Base-by-base conservation (phyloP, 73 alveolate species). In the Tetrahymena elliotti region DNA sequence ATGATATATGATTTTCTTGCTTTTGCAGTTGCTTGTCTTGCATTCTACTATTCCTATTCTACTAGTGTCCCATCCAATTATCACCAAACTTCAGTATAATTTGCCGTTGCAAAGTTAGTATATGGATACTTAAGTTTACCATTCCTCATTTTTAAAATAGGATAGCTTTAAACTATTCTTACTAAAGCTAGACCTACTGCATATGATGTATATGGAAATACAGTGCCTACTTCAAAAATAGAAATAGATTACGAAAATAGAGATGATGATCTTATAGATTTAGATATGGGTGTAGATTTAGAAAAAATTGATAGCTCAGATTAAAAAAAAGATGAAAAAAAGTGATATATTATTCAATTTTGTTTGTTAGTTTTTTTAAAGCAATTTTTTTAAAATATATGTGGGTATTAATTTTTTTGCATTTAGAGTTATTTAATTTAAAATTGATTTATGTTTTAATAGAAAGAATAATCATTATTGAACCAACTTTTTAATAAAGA, bases 121-220 rank as follows among this genome's bases (percentile, higher is more conserved):
- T 94, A 94, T 94, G 96, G 96, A 34, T 10, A 52, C 38, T 68
- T 94, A n/a, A 94, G 96, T 88, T 83, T 94, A 20, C 96, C 96
- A 20, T 94, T 94, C 83, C 27, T 94, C 38, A 39, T 94, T 15
- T 94, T 94, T 84, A 84, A 84, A 53, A 84, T 94, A 6, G 95
- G 95, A 40, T 94, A 84, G 38, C 83, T 94, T 4, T n/a, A 41
- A 33, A 94, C 93, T 15, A 94, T 94, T 47, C 47, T 94, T n/a
- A 94, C 96, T 24, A 84, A 88, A 34, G 96, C 96, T 24, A 94
- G 93, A 33, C 93, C 93, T 33, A 94, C 96, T 10, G 96, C 96
- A 2, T 94, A 94, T 88, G 96, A 94, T 94, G 92, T 94, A 33
- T 84, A 94, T 53, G 96, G 96, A 15, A 94, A 94, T 83, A 84